Conservation (phyloP, 2,329 filamentous ascomycete species). For the Emergomyces africanus region DNA sequence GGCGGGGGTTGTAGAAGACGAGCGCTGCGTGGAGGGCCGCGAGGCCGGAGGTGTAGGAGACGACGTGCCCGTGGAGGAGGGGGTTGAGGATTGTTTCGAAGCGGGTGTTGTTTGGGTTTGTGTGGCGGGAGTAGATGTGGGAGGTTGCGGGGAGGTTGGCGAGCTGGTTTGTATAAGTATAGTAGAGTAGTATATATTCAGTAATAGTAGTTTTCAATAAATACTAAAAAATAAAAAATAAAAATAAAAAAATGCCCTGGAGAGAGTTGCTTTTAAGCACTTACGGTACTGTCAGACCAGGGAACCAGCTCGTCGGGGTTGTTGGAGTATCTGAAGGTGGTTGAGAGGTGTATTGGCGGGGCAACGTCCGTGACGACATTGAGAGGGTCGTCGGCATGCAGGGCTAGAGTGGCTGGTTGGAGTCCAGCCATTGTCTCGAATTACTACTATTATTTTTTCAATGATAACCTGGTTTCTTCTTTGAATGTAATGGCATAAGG, state of each 20-base stretch:
- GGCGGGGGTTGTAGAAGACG: conserved; percentile 68
- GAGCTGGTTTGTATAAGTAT: not conserved
- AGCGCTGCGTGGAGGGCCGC: conserved; percentile 80
- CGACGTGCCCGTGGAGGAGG: conserved; percentile 49
- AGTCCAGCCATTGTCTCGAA: no score
- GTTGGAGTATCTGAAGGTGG: conserved; percentile 70
- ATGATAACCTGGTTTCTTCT: no score
- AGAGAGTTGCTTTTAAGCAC: conserved; percentile 13
- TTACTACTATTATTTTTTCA: no score
- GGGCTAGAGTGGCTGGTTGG: conserved; percentile 52
- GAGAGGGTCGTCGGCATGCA: conserved; percentile 71
- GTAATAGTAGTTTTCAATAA: no score
- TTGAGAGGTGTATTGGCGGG: conserved; percentile 79
- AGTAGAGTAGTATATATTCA: no score
- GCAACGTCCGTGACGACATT: conserved; percentile 68
- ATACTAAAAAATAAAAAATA: not conserved
- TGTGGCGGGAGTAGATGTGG: conserved; percentile 74
- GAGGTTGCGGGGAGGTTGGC: conserved; percentile 19
- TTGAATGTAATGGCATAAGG: no score
- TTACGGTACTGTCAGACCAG: conserved; percentile 42
- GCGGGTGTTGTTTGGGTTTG: conserved; percentile 67
- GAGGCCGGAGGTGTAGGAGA: conserved; percentile 77
- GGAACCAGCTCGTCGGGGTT: conserved; percentile 55
- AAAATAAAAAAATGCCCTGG: not conserved
- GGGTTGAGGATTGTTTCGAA: conserved; percentile 70